phyloP scores from a whole-genome alignment of 805 yeast genomes.

The Wickerhamiella sergipiensis region DNA sequence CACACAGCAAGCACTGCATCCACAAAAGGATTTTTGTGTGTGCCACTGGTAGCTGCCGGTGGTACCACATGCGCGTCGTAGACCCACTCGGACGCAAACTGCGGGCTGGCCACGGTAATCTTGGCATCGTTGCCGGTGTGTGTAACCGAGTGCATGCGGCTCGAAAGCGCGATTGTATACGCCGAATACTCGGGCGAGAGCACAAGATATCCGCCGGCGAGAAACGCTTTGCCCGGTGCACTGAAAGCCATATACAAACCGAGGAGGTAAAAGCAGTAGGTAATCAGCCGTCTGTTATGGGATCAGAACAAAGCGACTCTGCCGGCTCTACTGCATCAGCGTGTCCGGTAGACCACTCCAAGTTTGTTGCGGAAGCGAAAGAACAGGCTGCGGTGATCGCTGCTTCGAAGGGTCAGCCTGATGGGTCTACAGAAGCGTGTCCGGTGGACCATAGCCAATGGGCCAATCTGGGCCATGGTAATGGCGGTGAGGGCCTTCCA shows the following conservation, averaged over 20 bases:
- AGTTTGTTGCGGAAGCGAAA: conserved; percentile 9
- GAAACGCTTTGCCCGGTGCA: conserved; percentile 89
- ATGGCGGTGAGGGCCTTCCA: conserved; percentile 24
- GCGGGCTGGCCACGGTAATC: conserved; percentile 16
- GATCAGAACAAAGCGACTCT: background rate
- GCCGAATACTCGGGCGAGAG: conserved; percentile 63
- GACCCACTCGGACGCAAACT: conserved; percentile 17
- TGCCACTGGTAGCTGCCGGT: conserved; percentile 1
- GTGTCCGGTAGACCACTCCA: conserved; percentile 15
- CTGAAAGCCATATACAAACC: conserved; percentile 57
- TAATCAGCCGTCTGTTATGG: background rate
- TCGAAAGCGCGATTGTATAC: conserved; percentile 73
- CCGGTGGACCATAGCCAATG: conserved; percentile 11
- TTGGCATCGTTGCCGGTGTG: conserved; percentile 22
- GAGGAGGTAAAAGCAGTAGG: background rate
- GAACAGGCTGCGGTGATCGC: conserved; percentile 4
- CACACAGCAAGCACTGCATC: conserved; percentile 47
- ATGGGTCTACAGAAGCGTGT: conserved; percentile 20
- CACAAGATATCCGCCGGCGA: conserved; percentile 92
- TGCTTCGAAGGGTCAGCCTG: background rate
- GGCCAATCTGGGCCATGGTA: conserved; percentile 15
- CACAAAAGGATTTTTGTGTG: conserved; percentile 54
- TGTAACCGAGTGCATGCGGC: conserved; percentile 75
- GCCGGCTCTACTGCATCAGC: too few relatives aligned
- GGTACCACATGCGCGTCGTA: conserved; percentile 4